A percentile compares a stretch with the other conserved stretches of the same genome.
Evolutionary conservation across 768 basidiomycete genomes (phyloP).

Genomic region (Strobilomyces confusus): DNA sequence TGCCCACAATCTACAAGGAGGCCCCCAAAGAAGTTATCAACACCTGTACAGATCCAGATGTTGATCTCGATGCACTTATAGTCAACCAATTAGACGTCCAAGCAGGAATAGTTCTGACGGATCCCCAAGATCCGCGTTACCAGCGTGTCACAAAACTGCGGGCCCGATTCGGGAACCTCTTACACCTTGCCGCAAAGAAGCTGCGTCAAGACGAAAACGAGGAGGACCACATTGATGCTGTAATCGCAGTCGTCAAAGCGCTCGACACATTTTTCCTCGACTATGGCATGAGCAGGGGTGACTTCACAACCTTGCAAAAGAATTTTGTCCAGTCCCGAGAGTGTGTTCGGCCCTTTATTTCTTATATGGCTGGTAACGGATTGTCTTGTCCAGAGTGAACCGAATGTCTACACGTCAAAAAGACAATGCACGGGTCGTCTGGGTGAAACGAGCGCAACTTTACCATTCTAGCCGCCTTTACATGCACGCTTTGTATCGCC

Average conservation of each 20-base stretch:
- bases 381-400: conserved; percentile 43
- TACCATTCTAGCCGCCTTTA: conserved; percentile 75
- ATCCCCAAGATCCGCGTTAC: conserved; percentile 73
- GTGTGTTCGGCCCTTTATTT: conserved; percentile 12
- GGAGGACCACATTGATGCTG: conserved; percentile 86
- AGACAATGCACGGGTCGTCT: conserved; percentile 68
- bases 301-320: conserved; percentile 61
- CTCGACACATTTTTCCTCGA: conserved; percentile 74
- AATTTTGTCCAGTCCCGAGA: conserved; percentile 31
- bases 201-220: conserved; percentile 58
- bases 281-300: conserved; percentile 58
- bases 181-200: conserved; percentile 63
- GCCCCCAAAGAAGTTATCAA: conserved; percentile 52
- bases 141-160: conserved; percentile 57
- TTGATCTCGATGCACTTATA: conserved; percentile 69
- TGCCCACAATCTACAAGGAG: conserved; percentile 66
- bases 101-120: conserved; percentile 70
- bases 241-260: conserved; percentile 65
- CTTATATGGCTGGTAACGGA: not conserved
- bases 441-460: conserved; percentile 72
- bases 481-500: conserved; percentile 72
- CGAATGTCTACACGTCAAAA: conserved; percentile 70
- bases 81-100: conserved; percentile 61
- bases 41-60: conserved; percentile 54
- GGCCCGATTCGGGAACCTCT: conserved; percentile 59